Base-by-base conservation (phyloP, 2,329 filamentous ascomycete species). In the Aureobasidium vineae region DNA sequence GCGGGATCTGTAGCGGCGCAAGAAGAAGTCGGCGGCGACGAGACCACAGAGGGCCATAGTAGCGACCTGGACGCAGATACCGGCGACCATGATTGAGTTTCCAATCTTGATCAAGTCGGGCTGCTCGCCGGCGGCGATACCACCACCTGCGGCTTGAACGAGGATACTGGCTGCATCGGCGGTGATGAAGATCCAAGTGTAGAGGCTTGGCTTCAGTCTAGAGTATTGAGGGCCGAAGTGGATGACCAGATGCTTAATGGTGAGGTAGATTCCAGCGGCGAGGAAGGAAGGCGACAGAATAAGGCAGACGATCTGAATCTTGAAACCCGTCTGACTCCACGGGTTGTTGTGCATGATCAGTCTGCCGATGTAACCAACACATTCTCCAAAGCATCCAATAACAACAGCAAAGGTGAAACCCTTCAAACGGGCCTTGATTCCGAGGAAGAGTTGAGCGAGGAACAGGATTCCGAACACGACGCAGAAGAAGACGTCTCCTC, bases 181-280 rank as follows among this genome's bases (percentile, higher is more conserved):
- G 3, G 77, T 75, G 66, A 84, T 80, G 73, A 84, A 84, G 63
- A 84, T 79, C 69, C 78, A 80, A 2, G 81, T 80, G 69, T 83
- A 84, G 0, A 79, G 75, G 5, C 70, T 72, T 0, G 82, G 80
- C 28, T 73, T 74, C 33, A 82, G 70, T 1, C 77, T 71, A 0
- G 79, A 81, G 68, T 76, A 75, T 45, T 79, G 73, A 0, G 76
- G 72, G 1, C 80, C 80, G 43, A 79, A 78, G 70, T 78, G 77
- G 7, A 80, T 68, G 43, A 82, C 77, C 8, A 82, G 74, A 70
- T 81, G 79, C 70, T 82, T 81, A 33, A 82, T 74, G 0, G 79
- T 81, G 23, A 83, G 72, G 50, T 81, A 82, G 52, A 82, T 79
- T 31, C 78, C 78, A 6, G 80, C 80, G 1, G 80, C 79, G 4